These are phyloP conservation scores for Porpolomopsis calyptriformis DNA, from an alignment of 768 basidiomycete genomes.

Conservation along the genomic window DNA sequence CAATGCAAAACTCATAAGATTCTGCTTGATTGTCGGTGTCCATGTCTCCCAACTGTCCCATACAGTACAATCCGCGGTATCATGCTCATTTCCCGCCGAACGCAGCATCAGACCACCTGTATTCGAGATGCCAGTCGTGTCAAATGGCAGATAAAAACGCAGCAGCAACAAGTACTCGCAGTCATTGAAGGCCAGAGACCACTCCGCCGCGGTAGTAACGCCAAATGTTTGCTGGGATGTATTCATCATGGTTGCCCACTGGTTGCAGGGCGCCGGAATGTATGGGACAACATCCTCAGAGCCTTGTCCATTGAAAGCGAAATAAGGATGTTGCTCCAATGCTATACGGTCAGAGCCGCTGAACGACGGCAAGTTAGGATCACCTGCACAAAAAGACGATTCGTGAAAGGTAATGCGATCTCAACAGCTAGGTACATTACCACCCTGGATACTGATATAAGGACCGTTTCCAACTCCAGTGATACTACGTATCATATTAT, in stretches of 20 bases:
- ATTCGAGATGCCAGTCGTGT: slow-evolving; percentile 28
- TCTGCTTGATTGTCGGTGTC: slow-evolving; percentile 26
- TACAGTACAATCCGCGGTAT: slow-evolving; percentile 31
- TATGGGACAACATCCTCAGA: slow-evolving; percentile 33
- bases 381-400: neutral
- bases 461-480: slow-evolving; percentile 65
- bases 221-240: slow-evolving; percentile 48
- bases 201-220: slow-evolving; percentile 67
- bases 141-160: slow-evolving; percentile 31
- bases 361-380: slow-evolving; percentile 22
- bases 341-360: slow-evolving; percentile 51
- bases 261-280: slow-evolving; percentile 40
- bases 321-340: slow-evolving; percentile 63
- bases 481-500: slow-evolving; percentile 51
- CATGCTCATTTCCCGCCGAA: slow-evolving; percentile 5
- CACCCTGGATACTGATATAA: slow-evolving; percentile 9
- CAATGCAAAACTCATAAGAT: slow-evolving; percentile 45
- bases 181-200: slow-evolving; percentile 54
- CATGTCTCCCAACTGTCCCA: slow-evolving; percentile 51
- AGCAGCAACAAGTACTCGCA: slow-evolving; percentile 53
- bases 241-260: slow-evolving; percentile 51
- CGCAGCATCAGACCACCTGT: slow-evolving; percentile 4
- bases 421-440: slow-evolving; percentile 1
- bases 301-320: slow-evolving; percentile 40
- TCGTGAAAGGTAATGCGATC: slow-evolving; percentile 44